phyloP scores from a whole-genome alignment of 2,329 filamentous ascomycete genomes.

The Hirsutella thompsonii region DNA sequence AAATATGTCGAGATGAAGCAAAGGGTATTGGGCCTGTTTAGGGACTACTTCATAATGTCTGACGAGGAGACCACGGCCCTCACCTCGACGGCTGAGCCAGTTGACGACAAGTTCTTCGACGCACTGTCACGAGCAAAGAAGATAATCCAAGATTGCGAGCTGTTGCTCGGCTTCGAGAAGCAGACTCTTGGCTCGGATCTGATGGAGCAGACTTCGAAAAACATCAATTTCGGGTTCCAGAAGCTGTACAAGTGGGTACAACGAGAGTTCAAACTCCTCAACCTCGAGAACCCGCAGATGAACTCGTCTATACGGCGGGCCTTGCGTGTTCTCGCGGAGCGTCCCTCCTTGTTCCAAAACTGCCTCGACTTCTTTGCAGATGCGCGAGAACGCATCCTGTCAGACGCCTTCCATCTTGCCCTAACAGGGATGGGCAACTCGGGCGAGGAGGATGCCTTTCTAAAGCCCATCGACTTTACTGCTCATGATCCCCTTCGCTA shows the following conservation, averaged over 20 bases:
- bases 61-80: constrained; percentile 67
- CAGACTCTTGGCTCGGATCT: constrained; percentile 80
- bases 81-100: constrained; percentile 66
- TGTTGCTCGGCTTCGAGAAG: constrained; percentile 79
- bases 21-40: constrained; percentile 63
- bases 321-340: constrained; percentile 75
- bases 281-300: constrained; percentile 90
- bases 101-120: constrained; percentile 75
- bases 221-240: constrained; percentile 81
- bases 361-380: constrained; percentile 91
- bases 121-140: constrained; percentile 68
- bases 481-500: constrained; percentile 89
- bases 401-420: constrained; percentile 79
- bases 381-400: constrained; percentile 72
- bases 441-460: constrained; percentile 43
- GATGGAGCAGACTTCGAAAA: constrained; percentile 80
- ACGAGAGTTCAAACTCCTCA: constrained; percentile 80
- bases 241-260: constrained; percentile 95
- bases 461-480: constrained; percentile 87
- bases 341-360: constrained; percentile 81
- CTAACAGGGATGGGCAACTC: constrained; percentile 59
- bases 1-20: constrained; percentile 69
- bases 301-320: constrained; percentile 72
- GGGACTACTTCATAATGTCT: constrained; percentile 69
- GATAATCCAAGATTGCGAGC: constrained; percentile 78